Evolutionary conservation across 2,329 filamentous ascomycete species (phyloP).

Genomic region (Arthrobotrys sinensis): DNA sequence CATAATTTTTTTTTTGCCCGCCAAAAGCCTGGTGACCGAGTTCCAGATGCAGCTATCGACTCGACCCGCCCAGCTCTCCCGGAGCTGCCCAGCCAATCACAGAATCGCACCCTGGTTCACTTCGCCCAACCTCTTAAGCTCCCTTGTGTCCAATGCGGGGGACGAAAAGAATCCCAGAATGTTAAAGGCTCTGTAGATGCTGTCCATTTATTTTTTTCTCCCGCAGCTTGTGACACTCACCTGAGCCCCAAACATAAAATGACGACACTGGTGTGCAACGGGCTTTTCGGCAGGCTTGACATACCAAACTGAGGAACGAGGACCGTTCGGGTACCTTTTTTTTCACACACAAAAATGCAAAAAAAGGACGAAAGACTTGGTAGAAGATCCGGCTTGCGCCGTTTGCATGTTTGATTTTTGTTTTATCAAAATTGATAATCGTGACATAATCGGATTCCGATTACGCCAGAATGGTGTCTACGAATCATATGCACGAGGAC

Average conservation of each 20-base stretch:
- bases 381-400: conserved; percentile 38
- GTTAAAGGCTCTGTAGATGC: neutral
- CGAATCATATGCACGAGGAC: neutral
- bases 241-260: conserved; percentile 25
- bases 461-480: conserved; percentile 40
- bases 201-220: neutral
- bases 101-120: conserved; percentile 4
- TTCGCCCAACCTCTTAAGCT: conserved; percentile 11
- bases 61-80: conserved; percentile 33
- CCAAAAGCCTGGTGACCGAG: conserved; percentile 47
- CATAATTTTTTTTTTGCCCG: conserved; percentile 22
- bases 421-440: conserved; percentile 22
- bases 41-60: conserved; percentile 51
- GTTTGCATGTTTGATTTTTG: neutral
- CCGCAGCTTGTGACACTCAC: neutral
- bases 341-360: neutral
- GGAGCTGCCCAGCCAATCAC: conserved; percentile 58
- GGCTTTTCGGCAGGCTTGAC: conserved; percentile 38
- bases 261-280: conserved; percentile 42
- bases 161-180: neutral
- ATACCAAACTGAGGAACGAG: conserved; percentile 16
- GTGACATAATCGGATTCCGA: conserved; percentile 44
- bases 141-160: conserved; percentile 6
- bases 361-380: neutral
- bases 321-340: conserved; percentile 40